Base-by-base conservation (phyloP, 2,329 filamentous ascomycete genomes). In the Cadophora gregata region DNA sequence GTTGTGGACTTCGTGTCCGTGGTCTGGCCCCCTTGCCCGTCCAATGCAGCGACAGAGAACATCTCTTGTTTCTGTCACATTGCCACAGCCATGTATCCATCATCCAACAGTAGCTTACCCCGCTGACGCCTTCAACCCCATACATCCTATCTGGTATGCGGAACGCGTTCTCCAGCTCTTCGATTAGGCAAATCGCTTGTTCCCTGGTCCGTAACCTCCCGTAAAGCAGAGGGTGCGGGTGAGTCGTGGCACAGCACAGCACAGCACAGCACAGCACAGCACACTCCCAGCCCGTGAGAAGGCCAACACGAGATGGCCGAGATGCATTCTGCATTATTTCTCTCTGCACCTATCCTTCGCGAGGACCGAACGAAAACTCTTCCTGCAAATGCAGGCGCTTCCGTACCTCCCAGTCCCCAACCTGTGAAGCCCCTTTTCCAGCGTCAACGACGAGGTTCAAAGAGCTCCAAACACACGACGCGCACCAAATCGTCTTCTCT, bases 301-400 rank as follows among this genome's bases (percentile, higher is more conserved):
- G 24, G 33, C 60, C 27, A 25, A 36, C 45, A 45, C 60, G 59
- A 67, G 31, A 75, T 75, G 72, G 62, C 70, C n/a, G 73, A 75
- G 64, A 71, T 56, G 53, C 53, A 56, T 56, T 56, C 70, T 27
- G 70, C 67, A 24, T 73, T 75, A 60, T 75, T 72, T 51, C 71
- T 69, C 59, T 72, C 73, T 56, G 63, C 64, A 33, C 71, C 72
- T 14, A 67, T 62, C 60, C 70, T 72, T 45, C 61, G 71, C 38
- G 71, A 69, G 12, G 69, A 73, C 45, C 62, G 66, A 42, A 62
- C 66, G 29, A 73, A 74, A 69, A 38, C 33, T 45, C 65, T 59
- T 21, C 69, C 70, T 24, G 72, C 71, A 47, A 72, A 74, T 45
- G 56, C 56, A 59, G 56, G 72, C 70, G 27, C 69, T 68, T 12